Conservation (phyloP, 1,284 basidiomycete species). For the Ceratobasidium sp. region DNA sequence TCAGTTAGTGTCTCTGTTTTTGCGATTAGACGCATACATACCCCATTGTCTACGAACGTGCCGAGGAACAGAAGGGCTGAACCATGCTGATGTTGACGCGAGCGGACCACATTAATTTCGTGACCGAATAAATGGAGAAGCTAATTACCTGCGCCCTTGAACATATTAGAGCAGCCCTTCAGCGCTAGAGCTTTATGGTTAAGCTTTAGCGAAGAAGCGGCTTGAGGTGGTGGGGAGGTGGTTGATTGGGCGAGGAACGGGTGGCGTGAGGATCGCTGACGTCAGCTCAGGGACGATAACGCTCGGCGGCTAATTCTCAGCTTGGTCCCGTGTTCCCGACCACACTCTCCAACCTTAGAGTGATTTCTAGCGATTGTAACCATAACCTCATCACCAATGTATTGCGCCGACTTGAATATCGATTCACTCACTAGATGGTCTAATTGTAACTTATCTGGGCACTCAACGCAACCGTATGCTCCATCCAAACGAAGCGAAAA, state of each 20-base stretch:
- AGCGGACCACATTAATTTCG: background rate
- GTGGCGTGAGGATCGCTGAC: conserved; percentile 23
- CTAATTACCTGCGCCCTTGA: conserved; percentile 31
- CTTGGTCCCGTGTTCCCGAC: background rate
- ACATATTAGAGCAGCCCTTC: background rate
- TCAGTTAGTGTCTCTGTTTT: background rate
- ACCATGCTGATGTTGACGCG: conserved; percentile 25
- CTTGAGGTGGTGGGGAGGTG: conserved; percentile 5
- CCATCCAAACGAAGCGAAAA: background rate
- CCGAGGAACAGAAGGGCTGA: conserved; percentile 40
- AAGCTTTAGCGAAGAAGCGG: background rate
- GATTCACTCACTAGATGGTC: background rate
- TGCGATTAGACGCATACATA: conserved; percentile 31
- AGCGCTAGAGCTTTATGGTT: background rate
- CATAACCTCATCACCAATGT: background rate
- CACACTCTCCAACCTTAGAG: background rate
- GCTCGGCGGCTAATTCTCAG: background rate
- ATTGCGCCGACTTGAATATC: background rate
- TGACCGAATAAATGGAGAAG: background rate
- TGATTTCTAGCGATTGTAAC: too few relatives aligned
- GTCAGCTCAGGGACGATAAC: background rate
- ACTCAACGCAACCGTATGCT: too few relatives aligned
- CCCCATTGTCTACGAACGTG: conserved; percentile 42
- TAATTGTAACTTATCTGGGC: too few relatives aligned
- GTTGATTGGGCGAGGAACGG: conserved; percentile 9